Evolutionary conservation across 1,139 yeast species (phyloP).

Genomic region (Ashbya aceris): DNA sequence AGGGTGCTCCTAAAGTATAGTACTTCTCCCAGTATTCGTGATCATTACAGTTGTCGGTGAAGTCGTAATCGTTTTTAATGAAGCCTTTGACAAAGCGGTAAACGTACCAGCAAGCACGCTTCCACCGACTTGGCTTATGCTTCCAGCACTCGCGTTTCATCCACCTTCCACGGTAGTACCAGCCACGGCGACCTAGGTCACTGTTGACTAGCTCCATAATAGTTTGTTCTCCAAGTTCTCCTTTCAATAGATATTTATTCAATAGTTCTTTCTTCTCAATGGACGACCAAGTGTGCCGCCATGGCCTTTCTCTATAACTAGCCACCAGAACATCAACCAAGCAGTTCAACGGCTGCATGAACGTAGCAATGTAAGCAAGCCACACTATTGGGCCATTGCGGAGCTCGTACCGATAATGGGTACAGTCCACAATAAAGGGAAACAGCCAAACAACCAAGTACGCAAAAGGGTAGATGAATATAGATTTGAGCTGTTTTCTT

Average conservation of each 20-base stretch:
- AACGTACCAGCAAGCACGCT: slow-evolving; percentile 22
- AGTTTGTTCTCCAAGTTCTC: slow-evolving; percentile 22
- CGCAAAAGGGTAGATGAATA: slow-evolving; percentile 77
- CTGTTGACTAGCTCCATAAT: slow-evolving; percentile 20
- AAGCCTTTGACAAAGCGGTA: slow-evolving; percentile 17
- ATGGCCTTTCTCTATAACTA: slow-evolving; percentile 68
- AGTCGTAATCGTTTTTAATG: slow-evolving; percentile 12
- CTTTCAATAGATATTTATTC: slow-evolving; percentile 19
- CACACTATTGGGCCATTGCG: slow-evolving; percentile 48
- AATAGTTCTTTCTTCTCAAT: slow-evolving; percentile 19
- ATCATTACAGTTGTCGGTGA: slow-evolving; percentile 23
- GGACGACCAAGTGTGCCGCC: slow-evolving; percentile 37
- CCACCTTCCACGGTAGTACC: slow-evolving; percentile 28
- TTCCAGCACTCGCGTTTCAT: slow-evolving; percentile 22
- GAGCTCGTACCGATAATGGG: slow-evolving; percentile 46
- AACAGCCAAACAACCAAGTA: slow-evolving; percentile 73
- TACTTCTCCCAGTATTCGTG: slow-evolving; percentile 20
- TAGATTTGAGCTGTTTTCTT: slow-evolving; percentile 67
- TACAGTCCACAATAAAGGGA: slow-evolving; percentile 63
- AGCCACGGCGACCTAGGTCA: slow-evolving; percentile 23
- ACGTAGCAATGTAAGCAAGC: slow-evolving; percentile 59
- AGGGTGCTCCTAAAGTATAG: slow-evolving; percentile 6
- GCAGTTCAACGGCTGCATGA: slow-evolving; percentile 75
- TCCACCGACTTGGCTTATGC: slow-evolving; percentile 21
- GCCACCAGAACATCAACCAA: slow-evolving; percentile 70